Conservation (phyloP, 345 rosid genomes). For the Brassica carinata region DNA sequence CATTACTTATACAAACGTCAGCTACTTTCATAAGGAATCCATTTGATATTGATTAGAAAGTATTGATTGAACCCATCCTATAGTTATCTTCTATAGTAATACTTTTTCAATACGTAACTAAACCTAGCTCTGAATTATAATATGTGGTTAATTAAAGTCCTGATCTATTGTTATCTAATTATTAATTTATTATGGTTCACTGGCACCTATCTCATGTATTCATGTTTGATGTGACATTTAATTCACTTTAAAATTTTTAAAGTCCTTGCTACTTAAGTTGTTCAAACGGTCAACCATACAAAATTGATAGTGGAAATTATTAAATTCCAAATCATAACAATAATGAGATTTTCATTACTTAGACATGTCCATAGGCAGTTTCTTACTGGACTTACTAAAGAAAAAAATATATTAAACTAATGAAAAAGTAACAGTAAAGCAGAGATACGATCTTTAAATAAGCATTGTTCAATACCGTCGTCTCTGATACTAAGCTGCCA, state of each 20-base stretch:
- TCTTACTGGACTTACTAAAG: no score
- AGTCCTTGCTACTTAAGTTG: background rate
- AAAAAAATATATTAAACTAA: no score
- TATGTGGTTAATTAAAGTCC: background rate
- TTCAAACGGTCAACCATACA: background rate
- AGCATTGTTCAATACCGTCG: no score
- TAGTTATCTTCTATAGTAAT: background rate
- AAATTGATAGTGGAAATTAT: background rate
- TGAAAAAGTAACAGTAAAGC: no score
- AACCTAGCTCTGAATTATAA: background rate
- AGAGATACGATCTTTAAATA: no score
- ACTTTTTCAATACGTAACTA: conserved; percentile 4
- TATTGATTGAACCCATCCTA: background rate
- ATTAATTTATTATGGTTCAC: background rate
- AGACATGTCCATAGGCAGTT: background rate
- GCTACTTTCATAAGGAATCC: background rate
- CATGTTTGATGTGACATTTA: conserved; percentile 31
- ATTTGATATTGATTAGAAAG: background rate
- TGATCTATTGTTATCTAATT: conserved; percentile 16
- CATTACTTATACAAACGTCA: background rate
- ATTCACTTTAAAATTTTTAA: no score
- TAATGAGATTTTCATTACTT: background rate
- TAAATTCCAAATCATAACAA: background rate
- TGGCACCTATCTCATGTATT: conserved; percentile 7
- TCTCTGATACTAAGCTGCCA: no score